Evolutionary conservation across 768 basidiomycete genomes (phyloP).

Genomic region (Mycena rosella): DNA sequence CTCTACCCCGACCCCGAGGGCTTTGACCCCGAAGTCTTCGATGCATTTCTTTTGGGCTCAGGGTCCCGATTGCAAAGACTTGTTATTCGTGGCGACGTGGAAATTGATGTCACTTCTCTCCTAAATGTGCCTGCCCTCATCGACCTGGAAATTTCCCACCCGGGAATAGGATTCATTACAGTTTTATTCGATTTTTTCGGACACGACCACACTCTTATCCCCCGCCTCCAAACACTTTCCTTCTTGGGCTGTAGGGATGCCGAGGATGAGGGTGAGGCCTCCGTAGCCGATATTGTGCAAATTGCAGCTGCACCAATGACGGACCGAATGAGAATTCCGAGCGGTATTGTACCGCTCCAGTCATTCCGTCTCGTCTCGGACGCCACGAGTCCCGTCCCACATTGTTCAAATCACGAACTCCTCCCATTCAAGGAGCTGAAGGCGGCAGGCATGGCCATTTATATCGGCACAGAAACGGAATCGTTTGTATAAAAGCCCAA

Average conservation of each 20-base stretch:
- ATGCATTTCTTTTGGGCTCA: neutral
- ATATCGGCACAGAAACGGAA: no score
- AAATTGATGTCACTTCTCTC: neutral
- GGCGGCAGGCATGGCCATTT: no score
- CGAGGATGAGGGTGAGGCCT: neutral
- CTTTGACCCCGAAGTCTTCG: neutral
- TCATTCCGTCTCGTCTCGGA: conserved; percentile 8
- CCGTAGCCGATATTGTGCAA: neutral
- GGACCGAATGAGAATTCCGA: neutral
- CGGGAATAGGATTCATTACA: neutral
- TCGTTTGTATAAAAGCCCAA: no score
- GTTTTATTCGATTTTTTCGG: conserved; percentile 2
- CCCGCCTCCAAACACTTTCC: conserved; percentile 9
- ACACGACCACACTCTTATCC: neutral
- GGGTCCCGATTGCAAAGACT: neutral
- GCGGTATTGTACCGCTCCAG: neutral
- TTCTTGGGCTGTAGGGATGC: conserved; percentile 18
- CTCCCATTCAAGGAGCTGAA: no score
- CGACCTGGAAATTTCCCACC: conserved; percentile 11
- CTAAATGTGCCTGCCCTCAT: neutral
- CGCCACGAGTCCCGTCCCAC: no score
- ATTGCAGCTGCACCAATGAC: neutral
- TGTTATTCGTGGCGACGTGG: neutral
- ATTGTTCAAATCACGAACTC: no score
- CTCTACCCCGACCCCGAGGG: neutral